A percentile compares a stretch with the other conserved stretches of the same genome.
Conservation (phyloP, 371 early-diverging fungal genomes). For the Mortierella sp. region DNA sequence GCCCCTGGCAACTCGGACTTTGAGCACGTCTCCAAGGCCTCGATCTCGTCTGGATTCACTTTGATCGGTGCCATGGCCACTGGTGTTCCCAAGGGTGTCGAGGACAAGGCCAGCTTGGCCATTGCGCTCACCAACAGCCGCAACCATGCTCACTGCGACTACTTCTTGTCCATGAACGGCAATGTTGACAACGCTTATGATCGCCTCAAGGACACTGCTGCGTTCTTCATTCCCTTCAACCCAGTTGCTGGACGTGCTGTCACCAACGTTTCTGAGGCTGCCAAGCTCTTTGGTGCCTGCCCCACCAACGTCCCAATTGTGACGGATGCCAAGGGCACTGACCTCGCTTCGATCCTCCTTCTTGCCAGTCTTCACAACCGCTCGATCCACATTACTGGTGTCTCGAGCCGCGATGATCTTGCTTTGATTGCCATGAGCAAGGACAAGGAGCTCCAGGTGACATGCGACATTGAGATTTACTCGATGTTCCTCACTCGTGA, state of each 20-base stretch:
- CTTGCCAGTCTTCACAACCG: slow-evolving; percentile 86
- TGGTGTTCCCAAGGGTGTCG: slow-evolving; percentile 61
- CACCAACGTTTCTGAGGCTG: slow-evolving; percentile 63
- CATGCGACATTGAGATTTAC: slow-evolving; percentile 92
- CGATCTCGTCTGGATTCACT: slow-evolving; percentile 90
- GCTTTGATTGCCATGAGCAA: slow-evolving; percentile 86
- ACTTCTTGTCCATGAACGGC: slow-evolving; percentile 72
- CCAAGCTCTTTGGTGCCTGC: slow-evolving; percentile 79
- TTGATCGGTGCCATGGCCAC: slow-evolving; percentile 67
- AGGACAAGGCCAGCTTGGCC: slow-evolving; percentile 63
- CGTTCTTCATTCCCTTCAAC: slow-evolving; percentile 68
- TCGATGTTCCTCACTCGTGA: slow-evolving; percentile 77
- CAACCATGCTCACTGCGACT: slow-evolving; percentile 77
- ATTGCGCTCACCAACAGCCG: slow-evolving; percentile 64
- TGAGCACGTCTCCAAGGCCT: slow-evolving; percentile 71
- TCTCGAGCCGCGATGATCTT: slow-evolving; percentile 82
- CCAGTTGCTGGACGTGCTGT: slow-evolving; percentile 58
- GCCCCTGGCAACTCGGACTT: slow-evolving; percentile 61
- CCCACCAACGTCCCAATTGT: slow-evolving; percentile 78
- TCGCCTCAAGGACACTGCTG: slow-evolving; percentile 57
- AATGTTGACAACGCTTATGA: slow-evolving; percentile 60
- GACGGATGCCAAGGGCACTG: slow-evolving; percentile 84
- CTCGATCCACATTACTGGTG: slow-evolving; percentile 88
- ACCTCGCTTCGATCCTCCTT: slow-evolving; percentile 89
- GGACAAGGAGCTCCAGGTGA: slow-evolving; percentile 89